phyloP scores from a whole-genome alignment of 257 asterid species.

The Perilla frutescens region DNA sequence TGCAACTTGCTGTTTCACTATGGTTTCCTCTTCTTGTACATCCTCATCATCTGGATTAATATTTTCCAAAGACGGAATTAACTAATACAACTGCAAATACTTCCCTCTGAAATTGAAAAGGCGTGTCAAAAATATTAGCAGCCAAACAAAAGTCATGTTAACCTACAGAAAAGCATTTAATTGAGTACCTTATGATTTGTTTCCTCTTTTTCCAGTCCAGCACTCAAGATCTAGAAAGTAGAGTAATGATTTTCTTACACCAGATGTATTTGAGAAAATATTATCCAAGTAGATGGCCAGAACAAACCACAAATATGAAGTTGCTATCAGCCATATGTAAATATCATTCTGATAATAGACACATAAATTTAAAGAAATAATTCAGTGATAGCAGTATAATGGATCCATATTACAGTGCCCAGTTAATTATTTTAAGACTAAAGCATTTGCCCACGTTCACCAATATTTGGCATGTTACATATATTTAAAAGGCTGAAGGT shows the following conservation, averaged over 20 bases:
- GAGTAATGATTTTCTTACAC: slow-evolving; percentile 77
- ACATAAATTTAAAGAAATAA: slow-evolving; percentile 18
- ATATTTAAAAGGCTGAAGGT: not conserved
- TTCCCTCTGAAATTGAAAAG: no score
- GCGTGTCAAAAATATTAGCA: no score
- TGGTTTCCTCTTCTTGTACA: no score
- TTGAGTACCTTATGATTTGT: no score
- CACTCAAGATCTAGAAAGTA: slow-evolving; percentile 82
- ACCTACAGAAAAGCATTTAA: no score
- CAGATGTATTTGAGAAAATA: slow-evolving; percentile 75
- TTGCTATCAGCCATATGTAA: slow-evolving; percentile 69
- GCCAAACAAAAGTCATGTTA: no score
- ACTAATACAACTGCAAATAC: no score
- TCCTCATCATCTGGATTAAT: no score
- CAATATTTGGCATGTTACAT: slow-evolving; percentile 26
- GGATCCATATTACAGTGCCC: slow-evolving; percentile 7
- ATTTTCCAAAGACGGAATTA: no score
- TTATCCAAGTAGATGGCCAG: slow-evolving; percentile 92
- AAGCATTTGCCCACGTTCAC: not conserved
- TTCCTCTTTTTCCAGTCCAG: no score
- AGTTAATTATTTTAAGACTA: slow-evolving; percentile 4
- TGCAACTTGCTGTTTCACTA: no score
- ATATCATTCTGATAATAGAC: slow-evolving; percentile 67
- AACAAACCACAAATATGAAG: slow-evolving; percentile 73
- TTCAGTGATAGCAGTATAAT: slow-evolving; percentile 24